Percentiles rank a stretch among this genome's conserved stretches.
Conservation (phyloP, 371 early-diverging fungal species). For the Haplosporangium sp. region DNA sequence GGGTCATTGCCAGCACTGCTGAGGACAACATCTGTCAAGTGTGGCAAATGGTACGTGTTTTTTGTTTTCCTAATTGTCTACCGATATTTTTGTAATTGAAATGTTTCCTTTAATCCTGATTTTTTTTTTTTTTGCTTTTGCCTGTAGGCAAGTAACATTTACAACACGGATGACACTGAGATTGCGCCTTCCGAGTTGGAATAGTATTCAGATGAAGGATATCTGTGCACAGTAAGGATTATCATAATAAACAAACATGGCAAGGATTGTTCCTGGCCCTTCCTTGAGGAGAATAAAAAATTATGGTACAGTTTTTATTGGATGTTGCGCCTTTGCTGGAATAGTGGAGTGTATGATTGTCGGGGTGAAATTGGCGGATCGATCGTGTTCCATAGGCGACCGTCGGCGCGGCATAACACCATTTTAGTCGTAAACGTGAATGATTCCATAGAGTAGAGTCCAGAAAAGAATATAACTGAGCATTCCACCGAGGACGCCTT, state of each 20-base stretch:
- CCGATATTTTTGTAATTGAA: not conserved
- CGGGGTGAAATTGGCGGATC: not conserved
- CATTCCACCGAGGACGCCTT: constrained; percentile 78
- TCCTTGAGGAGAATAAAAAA: constrained; percentile 7
- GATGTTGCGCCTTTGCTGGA: not conserved
- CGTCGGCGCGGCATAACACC: not conserved
- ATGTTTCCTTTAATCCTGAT: not conserved
- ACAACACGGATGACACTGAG: constrained; percentile 56
- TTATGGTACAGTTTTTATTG: constrained; percentile 16
- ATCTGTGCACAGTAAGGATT: not conserved
- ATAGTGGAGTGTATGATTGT: not conserved
- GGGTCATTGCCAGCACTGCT: constrained; percentile 94
- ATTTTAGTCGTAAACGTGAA: constrained; percentile 80
- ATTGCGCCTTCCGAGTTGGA: constrained; percentile 52
- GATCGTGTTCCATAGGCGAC: not conserved
- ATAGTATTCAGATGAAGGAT: constrained; percentile 2
- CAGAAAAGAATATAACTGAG: constrained; percentile 85
- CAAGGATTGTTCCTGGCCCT: too few relatives aligned
- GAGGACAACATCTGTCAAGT: constrained; percentile 98
- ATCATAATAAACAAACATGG: too few relatives aligned
- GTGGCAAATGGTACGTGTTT: constrained; percentile 93
- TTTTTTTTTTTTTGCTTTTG: not conserved
- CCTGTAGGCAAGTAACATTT: constrained; percentile 55
- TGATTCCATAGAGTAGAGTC: constrained; percentile 86
- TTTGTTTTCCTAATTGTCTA: not conserved